phyloP scores from a whole-genome alignment of 768 basidiomycete genomes.

The Boletus sp. region DNA sequence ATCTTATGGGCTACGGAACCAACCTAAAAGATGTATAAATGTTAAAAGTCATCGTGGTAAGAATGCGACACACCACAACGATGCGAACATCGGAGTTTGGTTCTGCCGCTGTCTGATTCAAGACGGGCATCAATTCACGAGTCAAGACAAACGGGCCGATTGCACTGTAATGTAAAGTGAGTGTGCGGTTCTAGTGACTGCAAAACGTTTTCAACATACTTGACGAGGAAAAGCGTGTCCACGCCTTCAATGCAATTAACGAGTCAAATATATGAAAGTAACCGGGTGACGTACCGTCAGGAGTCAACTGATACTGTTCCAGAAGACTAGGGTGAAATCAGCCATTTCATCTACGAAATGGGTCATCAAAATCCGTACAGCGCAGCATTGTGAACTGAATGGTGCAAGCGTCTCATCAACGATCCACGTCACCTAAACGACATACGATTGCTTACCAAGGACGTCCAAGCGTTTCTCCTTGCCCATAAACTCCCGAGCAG shows the following conservation, averaged over 20 bases:
- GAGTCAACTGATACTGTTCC: conserved; percentile 16
- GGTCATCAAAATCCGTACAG: conserved; percentile 32
- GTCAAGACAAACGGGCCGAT: conserved; percentile 59
- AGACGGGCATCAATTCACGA: conserved; percentile 48
- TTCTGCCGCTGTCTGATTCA: conserved; percentile 47
- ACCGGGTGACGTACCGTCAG: conserved; percentile 24
- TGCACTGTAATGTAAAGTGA: conserved; percentile 32
- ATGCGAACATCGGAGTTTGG: conserved; percentile 58
- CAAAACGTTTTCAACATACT: conserved; percentile 31
- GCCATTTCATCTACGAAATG: conserved; percentile 1
- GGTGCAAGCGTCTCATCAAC: neutral
- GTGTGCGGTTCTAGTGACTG: neutral
- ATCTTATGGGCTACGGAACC: conserved; percentile 30
- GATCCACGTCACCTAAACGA: neutral
- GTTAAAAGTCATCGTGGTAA: neutral
- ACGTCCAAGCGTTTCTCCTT: conserved; percentile 56
- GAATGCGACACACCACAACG: conserved; percentile 43
- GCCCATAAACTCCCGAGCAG: conserved; percentile 48
- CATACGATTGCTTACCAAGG: conserved; percentile 37
- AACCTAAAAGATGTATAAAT: conserved; percentile 25
- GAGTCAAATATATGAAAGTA: neutral
- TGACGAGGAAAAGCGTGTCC: conserved; percentile 39
- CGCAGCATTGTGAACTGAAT: conserved; percentile 56
- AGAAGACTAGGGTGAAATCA: conserved; percentile 18
- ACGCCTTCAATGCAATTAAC: conserved; percentile 31